Conservation (phyloP, 2,329 filamentous ascomycete species). For the Calonectria ilicicola region DNA sequence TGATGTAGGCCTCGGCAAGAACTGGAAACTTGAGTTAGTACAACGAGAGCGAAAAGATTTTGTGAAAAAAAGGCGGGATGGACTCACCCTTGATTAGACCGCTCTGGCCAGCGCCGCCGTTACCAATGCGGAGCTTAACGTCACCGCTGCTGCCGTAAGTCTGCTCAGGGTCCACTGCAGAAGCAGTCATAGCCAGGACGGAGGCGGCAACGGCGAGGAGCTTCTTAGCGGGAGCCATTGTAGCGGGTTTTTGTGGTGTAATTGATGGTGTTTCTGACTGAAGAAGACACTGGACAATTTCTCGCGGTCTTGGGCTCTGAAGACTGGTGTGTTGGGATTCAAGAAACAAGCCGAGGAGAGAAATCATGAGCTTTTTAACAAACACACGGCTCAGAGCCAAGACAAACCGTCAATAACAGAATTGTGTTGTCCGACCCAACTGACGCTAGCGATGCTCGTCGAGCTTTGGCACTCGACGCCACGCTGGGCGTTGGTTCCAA, state of each 20-base stretch:
- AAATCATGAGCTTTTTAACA: not conserved
- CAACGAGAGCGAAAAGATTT: not conserved
- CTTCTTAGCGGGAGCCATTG: constrained; percentile 6
- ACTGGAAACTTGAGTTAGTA: constrained; percentile 20
- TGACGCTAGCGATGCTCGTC: not conserved
- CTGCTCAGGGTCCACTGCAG: constrained; percentile 27
- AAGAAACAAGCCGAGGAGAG: not conserved
- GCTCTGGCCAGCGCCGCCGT: constrained; percentile 52
- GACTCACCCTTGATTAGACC: constrained; percentile 51
- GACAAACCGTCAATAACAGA: not conserved
- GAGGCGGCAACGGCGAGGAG: constrained; percentile 12
- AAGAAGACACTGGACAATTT: too few species aligned
- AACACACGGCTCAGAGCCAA: not conserved
- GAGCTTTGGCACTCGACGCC: not conserved
- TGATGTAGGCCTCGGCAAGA: constrained; percentile 44
- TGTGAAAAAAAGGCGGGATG: fast-evolving
- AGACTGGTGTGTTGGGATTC: not conserved
- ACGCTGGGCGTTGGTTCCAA: not conserved
- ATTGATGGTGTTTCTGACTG: not conserved
- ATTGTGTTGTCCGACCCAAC: not conserved
- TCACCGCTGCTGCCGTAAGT: constrained; percentile 31
- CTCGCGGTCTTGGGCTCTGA: not conserved
- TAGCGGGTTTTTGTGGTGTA: not conserved
- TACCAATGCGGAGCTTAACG: constrained; percentile 46
- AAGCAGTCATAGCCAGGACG: constrained; percentile 29